These are phyloP conservation scores for Marsdenia floribunda DNA, from an alignment of 257 asterid species.

Conservation along the genomic window DNA sequence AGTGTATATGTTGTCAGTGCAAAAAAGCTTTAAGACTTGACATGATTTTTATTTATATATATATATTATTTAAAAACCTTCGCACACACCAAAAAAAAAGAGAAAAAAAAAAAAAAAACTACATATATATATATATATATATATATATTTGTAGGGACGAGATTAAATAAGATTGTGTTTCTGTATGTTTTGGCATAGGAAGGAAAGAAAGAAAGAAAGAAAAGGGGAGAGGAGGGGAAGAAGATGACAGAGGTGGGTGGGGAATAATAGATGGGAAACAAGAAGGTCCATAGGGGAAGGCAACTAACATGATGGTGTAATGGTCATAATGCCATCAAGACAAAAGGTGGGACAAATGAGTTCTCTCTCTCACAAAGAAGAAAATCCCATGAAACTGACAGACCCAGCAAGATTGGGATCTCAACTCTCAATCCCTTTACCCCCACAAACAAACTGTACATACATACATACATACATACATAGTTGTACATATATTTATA, in stretches of 20 bases:
- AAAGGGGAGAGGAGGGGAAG: not conserved
- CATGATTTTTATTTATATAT: too few relatives aligned
- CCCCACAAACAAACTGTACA: too few relatives aligned
- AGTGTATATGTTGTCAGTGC: not conserved
- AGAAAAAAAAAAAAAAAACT: too few relatives aligned
- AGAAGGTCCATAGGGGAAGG: slow-evolving; percentile 30
- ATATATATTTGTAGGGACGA: too few relatives aligned
- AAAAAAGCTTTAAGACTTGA: not conserved
- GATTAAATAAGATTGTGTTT: too few relatives aligned
- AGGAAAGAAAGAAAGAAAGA: too few relatives aligned
- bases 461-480: too few relatives aligned
- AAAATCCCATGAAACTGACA: slow-evolving; percentile 27
- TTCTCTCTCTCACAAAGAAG: slow-evolving; percentile 3
- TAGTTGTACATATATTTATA: too few relatives aligned
- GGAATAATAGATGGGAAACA: slow-evolving; percentile 17
- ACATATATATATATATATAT: too few relatives aligned
- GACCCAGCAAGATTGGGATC: slow-evolving; percentile 17
- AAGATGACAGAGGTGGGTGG: slow-evolving; percentile 21
- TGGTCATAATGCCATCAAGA: slow-evolving; percentile 29
- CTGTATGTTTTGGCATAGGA: too few relatives aligned
- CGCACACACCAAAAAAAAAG: too few relatives aligned
- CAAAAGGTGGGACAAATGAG: slow-evolving; percentile 30
- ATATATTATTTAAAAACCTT: too few relatives aligned
- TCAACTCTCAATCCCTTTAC: not conserved
- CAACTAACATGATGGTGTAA: slow-evolving; percentile 41